Evolutionary conservation across 169 alveolate species (phyloP).

Genomic region (Cryptosporidium ubiquitum): DNA sequence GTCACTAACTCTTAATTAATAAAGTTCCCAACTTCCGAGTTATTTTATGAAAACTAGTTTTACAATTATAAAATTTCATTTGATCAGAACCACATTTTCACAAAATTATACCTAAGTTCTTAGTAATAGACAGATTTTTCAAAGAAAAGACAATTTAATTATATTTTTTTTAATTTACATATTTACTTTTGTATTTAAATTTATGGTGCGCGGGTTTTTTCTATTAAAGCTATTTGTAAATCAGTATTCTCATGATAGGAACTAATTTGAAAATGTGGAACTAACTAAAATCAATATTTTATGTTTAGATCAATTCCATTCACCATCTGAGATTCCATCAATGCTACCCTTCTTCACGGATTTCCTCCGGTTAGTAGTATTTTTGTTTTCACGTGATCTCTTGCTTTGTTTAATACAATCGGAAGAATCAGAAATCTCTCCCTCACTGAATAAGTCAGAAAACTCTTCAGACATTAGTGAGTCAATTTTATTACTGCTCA

Average conservation of each 20-base stretch:
- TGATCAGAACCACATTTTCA: neutral
- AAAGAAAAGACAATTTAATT: too few relatives aligned
- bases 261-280: neutral
- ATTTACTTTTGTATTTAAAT: too few relatives aligned
- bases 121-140: too few relatives aligned
- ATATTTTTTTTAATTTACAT: too few relatives aligned
- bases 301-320: neutral
- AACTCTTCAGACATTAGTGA: neutral
- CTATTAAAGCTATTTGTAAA: neutral
- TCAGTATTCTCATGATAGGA: neutral
- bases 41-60: neutral
- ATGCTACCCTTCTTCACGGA: neutral
- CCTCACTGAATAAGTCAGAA: conserved; percentile 14
- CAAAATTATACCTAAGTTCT: too few relatives aligned
- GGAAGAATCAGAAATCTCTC: neutral
- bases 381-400: conserved; percentile 2
- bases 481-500: neutral
- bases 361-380: neutral
- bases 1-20: neutral
- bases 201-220: neutral
- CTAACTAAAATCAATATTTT: neutral
- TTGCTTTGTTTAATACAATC: neutral
- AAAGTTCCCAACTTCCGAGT: neutral
- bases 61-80: neutral
- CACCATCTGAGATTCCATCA: neutral